Conservation (phyloP, 441 rosid species). For the Mallotus japonicus region DNA sequence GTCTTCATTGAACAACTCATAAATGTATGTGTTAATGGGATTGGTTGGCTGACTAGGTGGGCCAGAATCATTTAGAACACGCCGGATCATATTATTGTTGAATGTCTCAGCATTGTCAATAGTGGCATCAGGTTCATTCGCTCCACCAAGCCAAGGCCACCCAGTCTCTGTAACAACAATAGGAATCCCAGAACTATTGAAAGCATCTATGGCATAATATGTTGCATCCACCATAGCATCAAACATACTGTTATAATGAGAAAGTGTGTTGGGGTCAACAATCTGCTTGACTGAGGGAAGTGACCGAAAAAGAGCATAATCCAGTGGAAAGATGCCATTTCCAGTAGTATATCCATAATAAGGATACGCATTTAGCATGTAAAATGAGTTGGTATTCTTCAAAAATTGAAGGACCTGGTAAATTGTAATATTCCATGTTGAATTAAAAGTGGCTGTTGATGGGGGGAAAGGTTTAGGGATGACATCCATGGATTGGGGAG, state of each 20-base stretch:
- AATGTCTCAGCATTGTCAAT: slow-evolving; percentile 68
- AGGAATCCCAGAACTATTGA: slow-evolving; percentile 66
- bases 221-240: slow-evolving; percentile 97
- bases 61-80: slow-evolving; percentile 78
- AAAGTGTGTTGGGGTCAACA: slow-evolving; percentile 93
- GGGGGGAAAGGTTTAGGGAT: slow-evolving; percentile 93
- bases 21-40: slow-evolving; percentile 72
- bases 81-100: slow-evolving; percentile 60
- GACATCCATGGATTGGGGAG: slow-evolving; percentile 78
- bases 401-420: slow-evolving; percentile 84
- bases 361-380: slow-evolving; percentile 90
- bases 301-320: slow-evolving; percentile 71
- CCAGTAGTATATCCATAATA: slow-evolving; percentile 82
- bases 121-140: slow-evolving; percentile 73
- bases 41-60: slow-evolving; percentile 73
- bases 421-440: slow-evolving; percentile 68
- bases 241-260: slow-evolving; percentile 88
- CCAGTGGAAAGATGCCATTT: slow-evolving; percentile 75
- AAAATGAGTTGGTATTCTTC: slow-evolving; percentile 76
- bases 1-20: slow-evolving; percentile 91
- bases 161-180: slow-evolving; percentile 88
- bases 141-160: slow-evolving; percentile 88
- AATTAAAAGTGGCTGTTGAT: slow-evolving; percentile 73
- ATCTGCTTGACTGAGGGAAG: slow-evolving; percentile 86
- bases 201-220: slow-evolving; percentile 75